Evolutionary conservation across 768 basidiomycete species (phyloP), one percentile per base, ranked within the genome.

Genomic region (Sporobolomyces pararoseus): DNA sequence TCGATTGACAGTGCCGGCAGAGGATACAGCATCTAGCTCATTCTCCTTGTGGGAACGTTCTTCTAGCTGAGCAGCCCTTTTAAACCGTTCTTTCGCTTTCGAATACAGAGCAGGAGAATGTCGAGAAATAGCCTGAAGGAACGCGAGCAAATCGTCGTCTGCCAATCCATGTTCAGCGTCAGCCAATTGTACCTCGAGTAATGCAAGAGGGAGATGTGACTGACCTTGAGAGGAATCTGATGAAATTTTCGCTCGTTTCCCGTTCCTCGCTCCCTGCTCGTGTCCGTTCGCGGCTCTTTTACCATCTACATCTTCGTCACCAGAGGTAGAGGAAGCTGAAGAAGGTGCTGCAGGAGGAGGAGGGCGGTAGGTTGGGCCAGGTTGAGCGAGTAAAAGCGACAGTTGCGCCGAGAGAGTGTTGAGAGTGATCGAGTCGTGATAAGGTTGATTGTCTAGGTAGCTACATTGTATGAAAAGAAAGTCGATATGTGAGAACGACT

Each of bases 371-470:
- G 39, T 29, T 6, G 58, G 46, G 31, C 46, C 59, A 1, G 66
- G 63, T 27, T 68, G 71, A n/a, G 66, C 63, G 66, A 65, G 29
- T 21, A 62, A 63, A 16, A 72, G 66, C 5, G 71, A 59, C 63
- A 72, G 71, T 14, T 31, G 64, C 10, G 58, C 72, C 34, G 65
- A 62, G 31, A 73, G 72, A 1, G 57, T 44, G 72, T 73, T 68
- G 21, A 73, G 57, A 4, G 64, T n/a, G 62, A 73, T 57, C 50
- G 68, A 73, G 57, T 73, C 72, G 29, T 61, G 68, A 47, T 70
- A 72, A 10, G 71, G 71, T 52, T 72, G 71, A 51, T 70, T 70
- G 46, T 70, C 55, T 42, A 73, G 62, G 65, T 70, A 70, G 31
- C 68, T 73, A 37, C 1, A 37, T 17, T 13, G 13, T 12, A 3